Evolutionary conservation across 2,329 filamentous ascomycete species (phyloP).

Genomic region (Drechmeria coniospora): DNA sequence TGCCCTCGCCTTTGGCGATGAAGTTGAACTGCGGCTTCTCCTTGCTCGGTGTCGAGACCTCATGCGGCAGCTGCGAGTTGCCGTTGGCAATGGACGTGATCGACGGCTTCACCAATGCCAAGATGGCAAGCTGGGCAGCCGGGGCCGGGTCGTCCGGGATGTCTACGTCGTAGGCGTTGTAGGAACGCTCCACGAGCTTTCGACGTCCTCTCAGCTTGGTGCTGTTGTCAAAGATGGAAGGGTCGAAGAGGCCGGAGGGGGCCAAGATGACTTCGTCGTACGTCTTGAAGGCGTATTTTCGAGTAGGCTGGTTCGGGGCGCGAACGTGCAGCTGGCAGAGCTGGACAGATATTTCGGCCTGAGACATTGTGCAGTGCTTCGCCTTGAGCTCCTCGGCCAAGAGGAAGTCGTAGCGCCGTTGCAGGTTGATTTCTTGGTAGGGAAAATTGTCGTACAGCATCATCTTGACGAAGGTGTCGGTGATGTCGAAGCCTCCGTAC

Average conservation of each 20-base stretch:
- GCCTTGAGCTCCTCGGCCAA: constrained; percentile 92
- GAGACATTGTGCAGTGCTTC: constrained; percentile 81
- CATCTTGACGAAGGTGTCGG: constrained; percentile 92
- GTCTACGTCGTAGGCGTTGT: constrained; percentile 84
- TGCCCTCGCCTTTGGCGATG: constrained; percentile 50
- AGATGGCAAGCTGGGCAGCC: constrained; percentile 58
- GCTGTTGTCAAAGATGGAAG: constrained; percentile 69
- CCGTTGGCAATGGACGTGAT: constrained; percentile 30
- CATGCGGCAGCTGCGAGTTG: constrained; percentile 25
- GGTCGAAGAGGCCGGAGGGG: constrained; percentile 87
- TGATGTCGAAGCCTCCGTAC: constrained; percentile 83
- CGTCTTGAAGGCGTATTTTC: constrained; percentile 89
- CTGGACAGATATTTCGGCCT: constrained; percentile 78
- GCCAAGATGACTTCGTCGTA: constrained; percentile 95
- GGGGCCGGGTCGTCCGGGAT: constrained; percentile 79
- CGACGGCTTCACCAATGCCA: constrained; percentile 45
- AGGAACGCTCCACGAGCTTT: constrained; percentile 71
- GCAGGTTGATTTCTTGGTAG: constrained; percentile 86
- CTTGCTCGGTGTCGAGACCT: constrained; percentile 44
- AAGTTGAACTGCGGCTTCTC: constrained; percentile 54
- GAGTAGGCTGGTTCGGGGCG: constrained; percentile 72
- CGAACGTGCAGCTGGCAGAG: constrained; percentile 82
- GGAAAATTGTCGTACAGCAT: constrained; percentile 94
- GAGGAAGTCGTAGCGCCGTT: constrained; percentile 78
- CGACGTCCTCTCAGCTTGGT: constrained; percentile 66